These are phyloP conservation scores for Aspergillus hiratsukae DNA, from an alignment of 2,329 filamentous ascomycete species.

Conservation along the genomic window DNA sequence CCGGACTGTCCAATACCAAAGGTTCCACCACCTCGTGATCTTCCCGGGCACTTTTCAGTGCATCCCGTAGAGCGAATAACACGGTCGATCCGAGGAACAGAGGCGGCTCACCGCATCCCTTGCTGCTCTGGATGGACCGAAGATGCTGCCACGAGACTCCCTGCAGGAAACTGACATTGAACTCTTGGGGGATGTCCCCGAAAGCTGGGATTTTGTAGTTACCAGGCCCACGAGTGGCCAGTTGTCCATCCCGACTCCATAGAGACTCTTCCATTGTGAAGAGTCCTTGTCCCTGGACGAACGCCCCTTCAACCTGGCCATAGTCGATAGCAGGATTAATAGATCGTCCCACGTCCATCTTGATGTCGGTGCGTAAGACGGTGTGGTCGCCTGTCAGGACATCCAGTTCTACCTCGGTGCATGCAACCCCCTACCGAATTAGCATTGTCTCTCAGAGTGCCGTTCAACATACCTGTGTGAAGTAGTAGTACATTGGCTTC, in stretches of 20 bases:
- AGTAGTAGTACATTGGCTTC: slow-evolving; percentile 98
- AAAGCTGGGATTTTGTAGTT: slow-evolving; percentile 66
- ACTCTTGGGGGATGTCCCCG: slow-evolving; percentile 62
- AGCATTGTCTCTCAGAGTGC: no score
- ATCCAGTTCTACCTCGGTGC: slow-evolving; percentile 89
- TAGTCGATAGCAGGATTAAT: slow-evolving; percentile 72
- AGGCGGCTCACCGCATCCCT: slow-evolving; percentile 59
- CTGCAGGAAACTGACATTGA: slow-evolving; percentile 60
- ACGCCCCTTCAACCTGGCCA: slow-evolving; percentile 78
- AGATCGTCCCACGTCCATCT: slow-evolving; percentile 78
- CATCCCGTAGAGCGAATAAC: slow-evolving; percentile 53
- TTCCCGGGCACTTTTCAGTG: slow-evolving; percentile 46
- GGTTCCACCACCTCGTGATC: slow-evolving; percentile 44
- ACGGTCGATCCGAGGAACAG: slow-evolving; percentile 53
- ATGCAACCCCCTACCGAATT: slow-evolving; percentile 58
- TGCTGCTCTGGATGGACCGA: slow-evolving; percentile 49
- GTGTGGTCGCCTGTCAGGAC: slow-evolving; percentile 94
- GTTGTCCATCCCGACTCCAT: slow-evolving; percentile 60
- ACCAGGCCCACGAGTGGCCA: slow-evolving; percentile 61
- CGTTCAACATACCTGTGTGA: slow-evolving; percentile 64
- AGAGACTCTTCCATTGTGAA: slow-evolving; percentile 73
- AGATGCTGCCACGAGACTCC: slow-evolving; percentile 51
- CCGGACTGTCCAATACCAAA: slow-evolving; percentile 46
- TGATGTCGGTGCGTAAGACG: slow-evolving; percentile 80
- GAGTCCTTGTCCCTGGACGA: slow-evolving; percentile 73